Evolutionary conservation across 257 asterid species (phyloP).

Genomic region (Fraxinus americana): DNA sequence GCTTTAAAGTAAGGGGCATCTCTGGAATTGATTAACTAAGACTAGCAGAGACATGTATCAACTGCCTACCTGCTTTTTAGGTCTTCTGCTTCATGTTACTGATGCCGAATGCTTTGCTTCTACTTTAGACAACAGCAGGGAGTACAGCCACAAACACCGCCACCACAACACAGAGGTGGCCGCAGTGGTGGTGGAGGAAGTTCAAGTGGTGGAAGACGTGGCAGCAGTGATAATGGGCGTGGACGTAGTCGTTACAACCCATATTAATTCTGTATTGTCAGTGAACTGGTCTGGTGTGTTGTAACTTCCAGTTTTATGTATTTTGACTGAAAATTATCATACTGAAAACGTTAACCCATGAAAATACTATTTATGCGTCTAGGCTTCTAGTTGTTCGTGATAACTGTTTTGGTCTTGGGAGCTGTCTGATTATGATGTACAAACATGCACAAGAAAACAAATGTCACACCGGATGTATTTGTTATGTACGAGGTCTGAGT

Average conservation of each 20-base stretch:
- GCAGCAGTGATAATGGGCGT: constrained; percentile 48
- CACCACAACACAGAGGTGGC: constrained; percentile 71
- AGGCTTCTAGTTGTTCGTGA: neutral
- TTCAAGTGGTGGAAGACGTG: constrained; percentile 53
- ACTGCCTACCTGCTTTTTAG: neutral
- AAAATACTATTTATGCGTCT: neutral
- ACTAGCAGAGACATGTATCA: neutral
- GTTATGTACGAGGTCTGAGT: neutral
- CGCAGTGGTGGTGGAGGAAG: constrained; percentile 51
- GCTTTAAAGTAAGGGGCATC: neutral
- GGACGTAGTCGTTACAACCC: constrained; percentile 81
- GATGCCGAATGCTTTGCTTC: neutral
- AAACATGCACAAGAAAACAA: neutral
- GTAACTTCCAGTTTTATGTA: neutral
- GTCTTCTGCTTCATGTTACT: neutral
- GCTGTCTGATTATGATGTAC: neutral
- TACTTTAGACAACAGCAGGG: constrained; percentile 89
- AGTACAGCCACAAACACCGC: constrained; percentile 55
- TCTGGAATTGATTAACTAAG: neutral
- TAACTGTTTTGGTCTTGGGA: neutral
- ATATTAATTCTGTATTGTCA: constrained; percentile 31
- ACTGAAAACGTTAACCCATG: neutral
- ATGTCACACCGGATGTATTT: neutral
- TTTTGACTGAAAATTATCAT: neutral
- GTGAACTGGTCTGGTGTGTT: neutral